Base-by-base conservation (phyloP, 1,139 yeast species). In the Eremothecium sinecaudum region DNA sequence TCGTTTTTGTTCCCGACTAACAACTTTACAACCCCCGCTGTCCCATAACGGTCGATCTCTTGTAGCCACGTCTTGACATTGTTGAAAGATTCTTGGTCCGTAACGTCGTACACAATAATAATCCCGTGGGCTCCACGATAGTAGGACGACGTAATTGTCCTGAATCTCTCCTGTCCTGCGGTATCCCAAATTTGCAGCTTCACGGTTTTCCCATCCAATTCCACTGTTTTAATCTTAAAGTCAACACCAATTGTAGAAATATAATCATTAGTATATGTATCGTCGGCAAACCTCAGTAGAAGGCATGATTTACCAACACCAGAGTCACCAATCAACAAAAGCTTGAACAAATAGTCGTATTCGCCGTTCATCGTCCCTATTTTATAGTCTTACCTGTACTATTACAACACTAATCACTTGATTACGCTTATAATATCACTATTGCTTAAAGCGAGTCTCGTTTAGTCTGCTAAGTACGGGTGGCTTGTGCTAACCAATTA, bases 171-270 rank as follows among this genome's bases (percentile, higher is more conserved):
- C 66, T 90, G 98, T 27, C 98, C 98, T 6, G 98, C 98, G 35
- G 98, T 90, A 59, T 90, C 98, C 98, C 98, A 90, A 58, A 90
- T 87, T 65, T 90, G 98, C 53, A 92, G 71, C 67, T 90, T 90
- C 59, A 90, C 92, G 38, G 95, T 86, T 68, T 90, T 90, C 46
- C 97, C 98, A 50, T 90, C 97, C 44, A 90, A 69, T 54, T 87
- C 96, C 43, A 90, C 84, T 35, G 97, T 90, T 68, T 96, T 83
- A 64, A 90, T 90, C 66, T 90, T 90, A 69, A 90, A 90, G 59
- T 90, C 98, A 36, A 90, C 98, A 38, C 98, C 98, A 58, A 90
- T 90, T 36, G 98, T 90, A 37, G 96, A 84, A 53, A 90, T 87
- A 66, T 90, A 90, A 55, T 92, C 94, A 52, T 90, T 94, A 25